A percentile compares a stretch with the other conserved stretches of the same genome.
phyloP scores from a whole-genome alignment of 768 basidiomycete species.

The Leccinum sublutescens region DNA sequence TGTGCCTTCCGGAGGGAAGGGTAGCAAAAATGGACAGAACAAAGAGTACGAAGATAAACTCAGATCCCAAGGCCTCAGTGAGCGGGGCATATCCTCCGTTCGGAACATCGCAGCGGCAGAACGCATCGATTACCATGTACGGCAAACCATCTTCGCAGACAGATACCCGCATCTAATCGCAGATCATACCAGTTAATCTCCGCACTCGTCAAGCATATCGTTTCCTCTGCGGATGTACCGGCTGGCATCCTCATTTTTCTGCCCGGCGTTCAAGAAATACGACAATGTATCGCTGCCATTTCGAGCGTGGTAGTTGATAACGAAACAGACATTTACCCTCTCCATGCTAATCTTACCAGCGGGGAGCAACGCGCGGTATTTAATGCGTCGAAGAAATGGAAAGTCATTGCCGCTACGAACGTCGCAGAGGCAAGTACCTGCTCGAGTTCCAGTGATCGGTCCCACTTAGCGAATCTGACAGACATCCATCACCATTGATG shows the following conservation, averaged over 20 bases:
- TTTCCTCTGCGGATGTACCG: constrained; percentile 39
- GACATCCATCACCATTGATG: constrained; percentile 91
- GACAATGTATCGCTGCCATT: constrained; percentile 68
- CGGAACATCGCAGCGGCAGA: constrained; percentile 60
- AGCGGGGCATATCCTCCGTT: constrained; percentile 49
- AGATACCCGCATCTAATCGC: background rate
- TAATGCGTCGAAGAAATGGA: constrained; percentile 59
- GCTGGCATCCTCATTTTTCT: constrained; percentile 86
- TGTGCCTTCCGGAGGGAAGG: constrained; percentile 42
- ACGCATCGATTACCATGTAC: constrained; percentile 71
- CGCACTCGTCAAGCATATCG: constrained; percentile 61
- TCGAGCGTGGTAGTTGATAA: constrained; percentile 31
- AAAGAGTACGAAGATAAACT: constrained; percentile 49
- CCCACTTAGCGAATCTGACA: constrained; percentile 28
- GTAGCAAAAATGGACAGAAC: constrained; percentile 27
- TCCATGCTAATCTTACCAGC: constrained; percentile 86
- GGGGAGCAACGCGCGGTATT: constrained; percentile 85
- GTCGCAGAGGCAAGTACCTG: constrained; percentile 70
- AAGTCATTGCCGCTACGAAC: constrained; percentile 88
- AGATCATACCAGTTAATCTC: constrained; percentile 55
- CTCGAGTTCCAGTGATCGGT: too few relatives aligned
- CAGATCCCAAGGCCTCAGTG: constrained; percentile 51
- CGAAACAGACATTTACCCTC: constrained; percentile 60
- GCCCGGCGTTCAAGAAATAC: constrained; percentile 88
- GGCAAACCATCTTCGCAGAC: constrained; percentile 3